Evolutionary conservation across 352 stramenopile species (phyloP).

Genomic region (Peronospora farinosa): DNA sequence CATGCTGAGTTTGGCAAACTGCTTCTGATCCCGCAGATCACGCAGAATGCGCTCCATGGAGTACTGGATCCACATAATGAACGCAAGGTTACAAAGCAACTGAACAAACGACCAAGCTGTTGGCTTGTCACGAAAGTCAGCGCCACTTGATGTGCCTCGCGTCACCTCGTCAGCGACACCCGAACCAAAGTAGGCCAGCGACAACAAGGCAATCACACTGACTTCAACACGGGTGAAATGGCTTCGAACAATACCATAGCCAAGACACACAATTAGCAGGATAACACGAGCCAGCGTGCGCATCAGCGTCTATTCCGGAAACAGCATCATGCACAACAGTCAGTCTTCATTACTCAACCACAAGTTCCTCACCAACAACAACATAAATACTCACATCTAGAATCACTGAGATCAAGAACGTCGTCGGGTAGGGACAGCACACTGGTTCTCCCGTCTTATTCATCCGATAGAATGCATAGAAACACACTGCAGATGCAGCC

Average conservation of each 20-base stretch:
- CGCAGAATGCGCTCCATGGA: constrained; percentile 82
- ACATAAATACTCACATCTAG: constrained; percentile 53
- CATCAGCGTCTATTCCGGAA: constrained; percentile 45
- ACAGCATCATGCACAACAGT: constrained; percentile 9
- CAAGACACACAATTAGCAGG: constrained; percentile 84
- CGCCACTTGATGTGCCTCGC: constrained; percentile 69
- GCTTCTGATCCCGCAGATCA: constrained; percentile 75
- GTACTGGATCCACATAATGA: constrained; percentile 89
- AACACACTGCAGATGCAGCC: constrained; percentile 53
- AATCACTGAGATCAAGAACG: constrained; percentile 76
- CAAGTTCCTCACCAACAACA: not conserved
- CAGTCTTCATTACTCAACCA: constrained; percentile 1
- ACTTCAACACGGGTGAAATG: constrained; percentile 48
- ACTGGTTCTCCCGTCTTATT: constrained; percentile 86
- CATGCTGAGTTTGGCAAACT: constrained; percentile 88
- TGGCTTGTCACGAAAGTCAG: constrained; percentile 68
- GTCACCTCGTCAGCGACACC: constrained; percentile 73
- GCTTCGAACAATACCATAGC: constrained; percentile 84
- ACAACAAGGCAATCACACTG: constrained; percentile 52
- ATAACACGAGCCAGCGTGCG: constrained; percentile 82
- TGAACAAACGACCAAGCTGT: constrained; percentile 84
- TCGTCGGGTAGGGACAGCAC: constrained; percentile 84
- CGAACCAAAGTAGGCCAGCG: constrained; percentile 68
- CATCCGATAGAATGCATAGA: constrained; percentile 83
- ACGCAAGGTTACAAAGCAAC: constrained; percentile 81